Evolutionary conservation across 177 flowering plant species (phyloP).

Genomic region (Vitis hybrid): DNA sequence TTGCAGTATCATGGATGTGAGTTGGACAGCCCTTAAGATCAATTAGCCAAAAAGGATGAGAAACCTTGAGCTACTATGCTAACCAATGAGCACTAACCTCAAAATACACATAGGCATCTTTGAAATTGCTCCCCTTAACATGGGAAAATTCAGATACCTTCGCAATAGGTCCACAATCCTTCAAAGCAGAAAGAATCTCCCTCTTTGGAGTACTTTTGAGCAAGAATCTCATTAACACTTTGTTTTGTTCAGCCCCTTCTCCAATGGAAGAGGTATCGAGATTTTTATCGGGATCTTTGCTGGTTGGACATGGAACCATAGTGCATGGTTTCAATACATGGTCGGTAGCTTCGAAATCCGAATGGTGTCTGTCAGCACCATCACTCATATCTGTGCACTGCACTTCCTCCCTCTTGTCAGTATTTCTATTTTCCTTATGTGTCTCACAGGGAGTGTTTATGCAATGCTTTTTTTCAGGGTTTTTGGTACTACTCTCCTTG

Average conservation of each 20-base stretch:
- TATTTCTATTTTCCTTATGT: neutral
- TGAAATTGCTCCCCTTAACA: slow-evolving; percentile 18
- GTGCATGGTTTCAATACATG: slow-evolving; percentile 6
- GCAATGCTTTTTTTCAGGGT: slow-evolving; percentile 1
- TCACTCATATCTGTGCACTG: neutral
- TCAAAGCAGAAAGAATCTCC: slow-evolving; percentile 14
- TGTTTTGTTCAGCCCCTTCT: slow-evolving; percentile 16
- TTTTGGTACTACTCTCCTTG: neutral
- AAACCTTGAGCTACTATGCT: neutral
- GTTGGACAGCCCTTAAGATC: too few relatives aligned
- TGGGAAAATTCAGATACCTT: slow-evolving; percentile 16
- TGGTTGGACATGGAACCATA: slow-evolving; percentile 3
- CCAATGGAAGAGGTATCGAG: neutral
- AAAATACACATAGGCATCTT: slow-evolving; percentile 31
- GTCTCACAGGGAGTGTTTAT: slow-evolving; percentile 2
- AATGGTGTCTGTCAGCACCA: slow-evolving; percentile 3
- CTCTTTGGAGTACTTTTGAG: neutral
- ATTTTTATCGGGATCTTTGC: neutral
- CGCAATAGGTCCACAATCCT: slow-evolving; percentile 25
- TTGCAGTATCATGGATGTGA: neutral
- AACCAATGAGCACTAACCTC: slow-evolving; percentile 23
- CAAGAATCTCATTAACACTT: slow-evolving; percentile 34
- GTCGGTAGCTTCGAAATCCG: slow-evolving; percentile 6
- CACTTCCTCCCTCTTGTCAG: neutral
- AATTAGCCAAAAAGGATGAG: too few relatives aligned